These are phyloP conservation scores for Plectosphaerella cucumerina DNA, from an alignment of 2,329 filamentous ascomycete genomes.

Conservation along the genomic window DNA sequence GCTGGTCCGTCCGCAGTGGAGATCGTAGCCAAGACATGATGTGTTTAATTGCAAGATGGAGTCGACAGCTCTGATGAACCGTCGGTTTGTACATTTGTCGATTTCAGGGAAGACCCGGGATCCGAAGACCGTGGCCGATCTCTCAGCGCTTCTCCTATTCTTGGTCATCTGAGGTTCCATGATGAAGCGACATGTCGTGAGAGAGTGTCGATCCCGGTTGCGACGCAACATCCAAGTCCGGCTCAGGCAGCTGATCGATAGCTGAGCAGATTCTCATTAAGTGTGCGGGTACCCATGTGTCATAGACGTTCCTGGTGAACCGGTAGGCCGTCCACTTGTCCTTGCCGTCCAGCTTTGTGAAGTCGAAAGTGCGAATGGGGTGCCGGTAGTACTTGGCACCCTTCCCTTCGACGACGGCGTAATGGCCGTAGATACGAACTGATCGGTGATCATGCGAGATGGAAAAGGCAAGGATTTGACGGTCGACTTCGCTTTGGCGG, in stretches of 20 bases:
- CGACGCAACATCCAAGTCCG: conserved; percentile 1
- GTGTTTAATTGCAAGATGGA: no score
- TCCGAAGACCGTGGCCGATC: background rate
- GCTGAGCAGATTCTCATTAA: conserved; percentile 30
- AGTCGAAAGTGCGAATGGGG: conserved; percentile 25
- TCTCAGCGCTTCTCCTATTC: background rate
- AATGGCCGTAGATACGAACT: conserved; percentile 35
- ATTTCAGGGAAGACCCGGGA: no score
- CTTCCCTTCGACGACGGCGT: conserved; percentile 27
- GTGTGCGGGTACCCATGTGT: conserved; percentile 28
- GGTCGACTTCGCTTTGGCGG: conserved; percentile 30
- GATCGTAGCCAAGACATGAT: no score
- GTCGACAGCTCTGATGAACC: no score
- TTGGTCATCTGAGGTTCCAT: background rate
- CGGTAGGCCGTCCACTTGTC: conserved; percentile 31
- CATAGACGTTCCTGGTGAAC: conserved; percentile 31
- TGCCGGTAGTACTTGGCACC: conserved; percentile 32
- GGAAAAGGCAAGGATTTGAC: conserved; percentile 39
- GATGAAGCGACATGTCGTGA: background rate
- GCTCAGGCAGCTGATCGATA: conserved; percentile 24
- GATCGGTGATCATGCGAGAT: conserved; percentile 26
- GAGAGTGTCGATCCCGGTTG: conserved; percentile 1
- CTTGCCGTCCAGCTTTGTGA: conserved; percentile 24
- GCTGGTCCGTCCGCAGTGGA: no score
- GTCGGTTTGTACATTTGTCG: no score